Evolutionary conservation across 306 rosid genomes (phyloP).

Genomic region (Acacia confusa): DNA sequence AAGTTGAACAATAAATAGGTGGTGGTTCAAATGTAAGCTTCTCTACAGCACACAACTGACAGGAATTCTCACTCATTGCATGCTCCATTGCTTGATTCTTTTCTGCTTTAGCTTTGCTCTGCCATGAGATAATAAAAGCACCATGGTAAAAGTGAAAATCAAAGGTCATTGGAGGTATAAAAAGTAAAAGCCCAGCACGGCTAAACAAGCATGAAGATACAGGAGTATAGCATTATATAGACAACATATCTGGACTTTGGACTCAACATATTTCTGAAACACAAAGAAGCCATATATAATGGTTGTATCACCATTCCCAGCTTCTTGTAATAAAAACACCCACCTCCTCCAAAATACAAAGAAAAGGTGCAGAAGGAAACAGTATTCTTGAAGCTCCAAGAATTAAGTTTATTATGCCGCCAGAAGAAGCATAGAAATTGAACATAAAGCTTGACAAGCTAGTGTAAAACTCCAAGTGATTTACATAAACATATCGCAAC

Average conservation of each 20-base stretch:
- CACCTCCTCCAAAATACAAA: background rate
- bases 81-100: conserved; percentile 98
- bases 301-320: background rate
- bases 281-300: background rate
- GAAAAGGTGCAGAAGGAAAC: background rate
- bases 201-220: background rate
- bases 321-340: background rate
- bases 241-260: background rate
- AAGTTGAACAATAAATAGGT: conserved; percentile 90
- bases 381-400: background rate
- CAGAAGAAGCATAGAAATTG: conserved; percentile 15
- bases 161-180: background rate
- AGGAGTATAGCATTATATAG: background rate
- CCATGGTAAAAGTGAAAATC: conserved; percentile 4
- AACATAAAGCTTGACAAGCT: background rate
- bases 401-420: background rate
- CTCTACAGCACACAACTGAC: conserved; percentile 98
- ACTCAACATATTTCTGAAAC: background rate
- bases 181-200: conserved; percentile 4
- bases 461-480: background rate
- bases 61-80: conserved; percentile 97
- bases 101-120: conserved; percentile 98
- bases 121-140: conserved; percentile 30
- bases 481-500: background rate
- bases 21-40: conserved; percentile 98